These are phyloP conservation scores for Trichophyton equinum DNA, from an alignment of 2,329 filamentous ascomycete species.

Conservation along the genomic window DNA sequence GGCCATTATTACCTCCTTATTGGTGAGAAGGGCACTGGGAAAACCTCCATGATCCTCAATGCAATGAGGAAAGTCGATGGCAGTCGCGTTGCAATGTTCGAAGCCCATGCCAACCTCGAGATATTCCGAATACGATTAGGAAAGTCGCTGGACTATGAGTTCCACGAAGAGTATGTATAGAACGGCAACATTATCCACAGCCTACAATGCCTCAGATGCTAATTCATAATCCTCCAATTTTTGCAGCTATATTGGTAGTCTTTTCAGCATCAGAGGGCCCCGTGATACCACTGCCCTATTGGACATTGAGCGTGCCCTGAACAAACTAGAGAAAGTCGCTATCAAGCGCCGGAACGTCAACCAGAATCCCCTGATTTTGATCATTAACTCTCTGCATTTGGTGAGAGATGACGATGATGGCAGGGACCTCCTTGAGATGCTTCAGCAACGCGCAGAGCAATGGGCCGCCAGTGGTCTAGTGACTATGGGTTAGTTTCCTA, in stretches of 20 bases:
- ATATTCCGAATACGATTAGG: constrained; percentile 89
- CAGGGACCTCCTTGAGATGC: constrained; percentile 80
- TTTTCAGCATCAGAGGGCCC: constrained; percentile 88
- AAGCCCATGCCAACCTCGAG: constrained; percentile 87
- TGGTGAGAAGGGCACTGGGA: constrained; percentile 92
- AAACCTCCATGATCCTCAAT: constrained; percentile 91
- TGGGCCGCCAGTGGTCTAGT: constrained; percentile 89
- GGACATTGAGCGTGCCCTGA: constrained; percentile 91
- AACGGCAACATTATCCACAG: background rate
- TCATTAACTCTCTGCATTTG: constrained; percentile 88
- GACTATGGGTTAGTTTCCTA: constrained; percentile 42
- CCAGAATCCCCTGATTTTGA: constrained; percentile 67
- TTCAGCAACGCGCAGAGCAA: constrained; percentile 90
- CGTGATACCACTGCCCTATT: constrained; percentile 83
- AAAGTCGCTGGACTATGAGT: constrained; percentile 91
- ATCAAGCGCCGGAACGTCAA: constrained; percentile 48
- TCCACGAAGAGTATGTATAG: constrained; percentile 71
- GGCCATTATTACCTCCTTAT: constrained; percentile 88
- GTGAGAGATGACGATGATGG: constrained; percentile 85
- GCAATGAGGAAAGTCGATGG: constrained; percentile 89
- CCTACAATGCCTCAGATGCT: background rate
- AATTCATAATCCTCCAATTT: background rate
- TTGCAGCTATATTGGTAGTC: constrained; percentile 58
- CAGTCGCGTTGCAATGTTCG: constrained; percentile 85
- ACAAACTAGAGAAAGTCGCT: constrained; percentile 95